These are phyloP conservation scores for Talaromyces stipitatus DNA, from an alignment of 495 filamentous ascomycete genomes.

Conservation along the genomic window DNA sequence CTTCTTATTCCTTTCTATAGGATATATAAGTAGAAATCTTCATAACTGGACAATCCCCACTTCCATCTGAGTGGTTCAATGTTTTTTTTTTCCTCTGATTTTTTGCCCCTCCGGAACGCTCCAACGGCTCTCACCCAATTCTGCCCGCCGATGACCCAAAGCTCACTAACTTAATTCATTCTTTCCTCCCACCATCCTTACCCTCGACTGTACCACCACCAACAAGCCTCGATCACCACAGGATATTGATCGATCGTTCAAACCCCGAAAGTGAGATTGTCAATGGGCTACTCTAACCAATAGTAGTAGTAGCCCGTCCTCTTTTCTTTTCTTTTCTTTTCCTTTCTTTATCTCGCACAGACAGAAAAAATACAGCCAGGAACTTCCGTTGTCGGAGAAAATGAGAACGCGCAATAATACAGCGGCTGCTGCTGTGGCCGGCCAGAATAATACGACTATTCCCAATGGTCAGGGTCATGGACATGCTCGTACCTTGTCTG, in stretches of 20 bases:
- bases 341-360: background rate
- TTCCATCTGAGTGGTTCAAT: background rate
- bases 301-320: background rate
- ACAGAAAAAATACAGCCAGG: too few species aligned
- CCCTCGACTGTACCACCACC: background rate
- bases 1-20: too few species aligned
- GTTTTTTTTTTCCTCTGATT: background rate
- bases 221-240: background rate
- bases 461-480: conserved; percentile 16
- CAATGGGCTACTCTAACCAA: background rate
- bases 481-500: conserved; percentile 39
- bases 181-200: background rate
- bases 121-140: background rate
- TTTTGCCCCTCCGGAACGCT: conserved; percentile 1
- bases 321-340: background rate
- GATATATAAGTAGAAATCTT: too few species aligned
- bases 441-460: conserved; percentile 8
- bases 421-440: conserved; percentile 12
- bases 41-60: background rate
- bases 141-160: background rate
- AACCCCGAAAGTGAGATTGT: background rate
- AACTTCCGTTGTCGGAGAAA: conserved; percentile 2
- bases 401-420: conserved; percentile 32
- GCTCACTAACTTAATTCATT: background rate
- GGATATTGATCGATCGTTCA: too few species aligned